These are phyloP conservation scores for Entomortierella beljakovae DNA, from an alignment of 192 early-diverging fungal genomes.

Conservation along the genomic window DNA sequence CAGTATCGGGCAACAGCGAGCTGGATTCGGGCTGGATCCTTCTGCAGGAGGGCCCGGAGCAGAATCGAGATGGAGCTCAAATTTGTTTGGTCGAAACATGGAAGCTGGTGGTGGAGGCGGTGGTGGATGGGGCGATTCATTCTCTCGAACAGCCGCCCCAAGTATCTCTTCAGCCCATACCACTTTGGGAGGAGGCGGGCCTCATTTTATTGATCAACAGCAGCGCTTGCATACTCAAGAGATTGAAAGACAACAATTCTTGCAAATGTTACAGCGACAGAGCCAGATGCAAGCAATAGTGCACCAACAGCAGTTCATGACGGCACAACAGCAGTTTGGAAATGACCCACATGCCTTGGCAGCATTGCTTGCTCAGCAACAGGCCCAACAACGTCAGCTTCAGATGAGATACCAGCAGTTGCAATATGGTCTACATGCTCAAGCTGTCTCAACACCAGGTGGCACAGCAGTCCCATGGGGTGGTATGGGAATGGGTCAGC, in stretches of 20 bases:
- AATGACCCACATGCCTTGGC: constrained; percentile 50
- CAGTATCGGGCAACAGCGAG: constrained; percentile 27
- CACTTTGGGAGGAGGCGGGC: constrained; percentile 28
- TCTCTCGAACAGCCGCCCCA: constrained; percentile 22
- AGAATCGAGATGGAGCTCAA: constrained; percentile 36
- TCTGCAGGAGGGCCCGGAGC: constrained; percentile 4
- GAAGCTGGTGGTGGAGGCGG: constrained; percentile 27
- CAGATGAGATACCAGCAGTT: constrained; percentile 48
- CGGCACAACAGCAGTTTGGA: constrained; percentile 46
- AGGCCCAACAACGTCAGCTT: constrained; percentile 47
- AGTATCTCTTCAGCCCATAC: constrained; percentile 32
- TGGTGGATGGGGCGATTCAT: constrained; percentile 36
- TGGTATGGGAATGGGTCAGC: constrained; percentile 33
- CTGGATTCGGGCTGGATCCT: constrained; percentile 24
- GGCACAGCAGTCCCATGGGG: constrained; percentile 48
- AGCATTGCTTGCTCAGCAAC: constrained; percentile 29
- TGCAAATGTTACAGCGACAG: constrained; percentile 44
- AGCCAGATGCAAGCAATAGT: constrained; percentile 49
- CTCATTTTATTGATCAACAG: constrained; percentile 34
- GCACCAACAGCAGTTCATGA: constrained; percentile 55
- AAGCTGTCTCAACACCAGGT: constrained; percentile 29
- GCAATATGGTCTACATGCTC: constrained; percentile 32
- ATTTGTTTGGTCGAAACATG: constrained; percentile 12
- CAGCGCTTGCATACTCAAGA: constrained; percentile 52
- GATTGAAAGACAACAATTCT: constrained; percentile 54